Percentiles rank a stretch among this genome's conserved stretches.
phyloP scores from a whole-genome alignment of 495 filamentous ascomycete genomes.

The Daldinia caldariorum region DNA sequence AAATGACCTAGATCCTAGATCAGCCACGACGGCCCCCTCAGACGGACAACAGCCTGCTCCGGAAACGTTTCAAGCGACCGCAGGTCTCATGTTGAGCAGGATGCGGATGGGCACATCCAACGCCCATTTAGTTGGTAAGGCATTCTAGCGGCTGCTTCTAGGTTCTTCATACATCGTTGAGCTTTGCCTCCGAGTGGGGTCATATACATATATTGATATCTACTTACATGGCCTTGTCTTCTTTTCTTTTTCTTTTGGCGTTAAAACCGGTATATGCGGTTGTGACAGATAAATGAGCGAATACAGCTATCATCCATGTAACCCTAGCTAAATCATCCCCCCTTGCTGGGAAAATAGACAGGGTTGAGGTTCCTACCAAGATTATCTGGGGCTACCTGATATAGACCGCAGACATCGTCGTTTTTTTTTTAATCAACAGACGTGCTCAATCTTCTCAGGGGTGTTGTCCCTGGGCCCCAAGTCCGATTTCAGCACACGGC shows the following conservation, averaged over 20 bases:
- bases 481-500: slow-evolving; percentile 77
- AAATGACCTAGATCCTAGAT: not conserved
- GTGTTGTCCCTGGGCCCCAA: slow-evolving; percentile 66
- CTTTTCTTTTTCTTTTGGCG: slow-evolving; percentile 8
- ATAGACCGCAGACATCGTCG: slow-evolving; percentile 13
- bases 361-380: not conserved
- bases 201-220: slow-evolving; percentile 23
- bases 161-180: not conserved
- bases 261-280: not conserved
- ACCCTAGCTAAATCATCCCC: slow-evolving; percentile 5
- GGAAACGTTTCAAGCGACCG: slow-evolving; percentile 32
- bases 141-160: slow-evolving; percentile 11
- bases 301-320: not conserved
- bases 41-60: slow-evolving; percentile 13
- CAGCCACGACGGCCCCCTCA: slow-evolving; percentile 1
- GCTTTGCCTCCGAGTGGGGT: slow-evolving; percentile 7
- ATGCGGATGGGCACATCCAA: slow-evolving; percentile 5
- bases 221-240: slow-evolving; percentile 3
- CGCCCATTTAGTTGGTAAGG: not conserved
- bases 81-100: slow-evolving; percentile 31
- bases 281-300: not conserved
- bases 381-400: not conserved
- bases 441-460: slow-evolving; percentile 64
- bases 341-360: not conserved
- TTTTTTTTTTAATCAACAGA: slow-evolving; percentile 55